Conservation (phyloP, 495 filamentous ascomycete genomes). For the Penicillium verhagenii region DNA sequence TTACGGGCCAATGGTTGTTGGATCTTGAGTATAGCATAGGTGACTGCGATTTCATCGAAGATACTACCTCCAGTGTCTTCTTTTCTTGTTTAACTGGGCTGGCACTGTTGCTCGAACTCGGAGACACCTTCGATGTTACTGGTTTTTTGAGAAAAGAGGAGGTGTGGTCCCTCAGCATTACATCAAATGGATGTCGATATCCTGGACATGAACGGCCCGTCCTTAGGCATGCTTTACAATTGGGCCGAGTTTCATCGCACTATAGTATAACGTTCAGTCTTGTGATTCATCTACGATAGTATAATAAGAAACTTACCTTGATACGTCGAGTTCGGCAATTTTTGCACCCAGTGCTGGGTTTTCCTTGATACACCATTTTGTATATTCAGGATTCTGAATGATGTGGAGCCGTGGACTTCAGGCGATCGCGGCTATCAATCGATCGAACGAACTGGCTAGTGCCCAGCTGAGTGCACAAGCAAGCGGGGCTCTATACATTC, state of each 20-base stretch:
- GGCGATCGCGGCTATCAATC: neutral
- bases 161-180: conserved; percentile 67
- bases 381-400: neutral
- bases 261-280: conserved; percentile 21
- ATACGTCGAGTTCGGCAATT: conserved; percentile 65
- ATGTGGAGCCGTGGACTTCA: neutral
- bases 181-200: conserved; percentile 66
- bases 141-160: conserved; percentile 38
- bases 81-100: neutral
- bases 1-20: conserved; percentile 3
- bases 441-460: neutral
- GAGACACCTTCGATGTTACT: neutral
- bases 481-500: neutral
- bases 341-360: conserved; percentile 67
- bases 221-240: conserved; percentile 48
- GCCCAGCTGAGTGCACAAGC: too few species aligned
- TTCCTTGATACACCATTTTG: conserved; percentile 70
- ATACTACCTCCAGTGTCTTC: neutral
- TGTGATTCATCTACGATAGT: neutral
- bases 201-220: conserved; percentile 55
- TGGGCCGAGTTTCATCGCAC: conserved; percentile 52
- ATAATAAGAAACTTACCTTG: conserved; percentile 38
- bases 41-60: neutral
- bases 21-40: neutral
- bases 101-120: neutral